Percentiles rank a stretch among this genome's conserved stretches.
These are phyloP conservation scores for Stachybotrys elegans DNA, from an alignment of 2,329 filamentous ascomycete genomes.

Conservation along the genomic window DNA sequence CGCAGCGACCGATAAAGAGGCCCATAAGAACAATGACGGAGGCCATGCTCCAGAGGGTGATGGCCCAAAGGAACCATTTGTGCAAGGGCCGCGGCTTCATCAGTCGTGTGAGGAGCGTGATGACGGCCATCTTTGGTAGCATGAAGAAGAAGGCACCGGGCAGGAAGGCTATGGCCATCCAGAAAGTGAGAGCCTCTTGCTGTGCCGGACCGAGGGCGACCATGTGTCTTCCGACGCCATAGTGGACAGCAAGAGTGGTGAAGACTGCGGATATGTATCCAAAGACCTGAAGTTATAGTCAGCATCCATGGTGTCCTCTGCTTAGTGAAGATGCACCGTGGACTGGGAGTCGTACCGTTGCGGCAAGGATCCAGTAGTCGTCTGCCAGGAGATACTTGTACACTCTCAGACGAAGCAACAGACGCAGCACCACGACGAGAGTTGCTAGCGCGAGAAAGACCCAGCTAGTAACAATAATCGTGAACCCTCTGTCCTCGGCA, in stretches of 20 bases:
- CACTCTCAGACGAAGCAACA: background rate
- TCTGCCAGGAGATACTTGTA: background rate
- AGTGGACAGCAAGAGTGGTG: background rate
- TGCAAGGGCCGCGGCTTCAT: slow-evolving; percentile 17
- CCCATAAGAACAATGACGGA: slow-evolving; percentile 12
- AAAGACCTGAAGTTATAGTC: background rate
- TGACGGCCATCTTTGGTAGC: slow-evolving; percentile 22
- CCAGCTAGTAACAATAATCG: background rate
- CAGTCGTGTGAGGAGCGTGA: slow-evolving; percentile 18
- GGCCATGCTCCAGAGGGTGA: slow-evolving; percentile 11
- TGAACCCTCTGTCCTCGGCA: background rate
- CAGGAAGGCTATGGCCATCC: slow-evolving; percentile 18
- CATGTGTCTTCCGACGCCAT: slow-evolving; percentile 1
- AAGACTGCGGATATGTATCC: background rate
- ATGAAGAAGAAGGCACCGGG: slow-evolving; percentile 20
- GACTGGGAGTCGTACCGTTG: background rate
- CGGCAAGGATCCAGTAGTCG: slow-evolving; percentile 1
- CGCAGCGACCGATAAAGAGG: slow-evolving; percentile 18
- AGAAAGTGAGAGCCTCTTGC: slow-evolving; percentile 8
- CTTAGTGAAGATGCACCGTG: background rate
- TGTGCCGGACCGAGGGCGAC: background rate
- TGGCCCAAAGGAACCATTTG: slow-evolving; percentile 16
- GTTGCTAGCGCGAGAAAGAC: background rate
- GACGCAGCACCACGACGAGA: background rate
- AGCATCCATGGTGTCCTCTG: background rate